These are phyloP conservation scores for Paxillus ammoniavirescens DNA, from an alignment of 768 basidiomycete species.

Conservation along the genomic window DNA sequence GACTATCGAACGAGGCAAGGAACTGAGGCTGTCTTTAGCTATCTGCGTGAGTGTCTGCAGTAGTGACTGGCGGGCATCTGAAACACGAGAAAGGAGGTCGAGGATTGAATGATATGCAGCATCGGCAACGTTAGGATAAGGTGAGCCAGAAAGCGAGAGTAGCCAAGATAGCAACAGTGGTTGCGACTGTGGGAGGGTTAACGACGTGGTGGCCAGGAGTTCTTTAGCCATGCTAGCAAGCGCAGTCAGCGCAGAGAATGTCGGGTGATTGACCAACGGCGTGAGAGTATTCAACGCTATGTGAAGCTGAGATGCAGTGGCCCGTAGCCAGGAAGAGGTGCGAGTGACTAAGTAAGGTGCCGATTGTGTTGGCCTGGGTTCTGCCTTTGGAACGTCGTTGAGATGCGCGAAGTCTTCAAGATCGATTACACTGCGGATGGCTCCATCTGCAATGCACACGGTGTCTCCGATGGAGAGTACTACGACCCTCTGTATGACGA, in stretches of 20 bases:
- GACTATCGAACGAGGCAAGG: constrained; percentile 70
- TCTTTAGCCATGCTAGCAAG: constrained; percentile 54
- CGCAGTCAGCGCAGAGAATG: constrained; percentile 57
- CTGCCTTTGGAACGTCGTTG: constrained; percentile 10
- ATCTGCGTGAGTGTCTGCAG: constrained; percentile 60
- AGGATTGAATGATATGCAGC: constrained; percentile 48
- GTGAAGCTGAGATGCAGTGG: constrained; percentile 78
- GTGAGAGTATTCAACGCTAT: constrained; percentile 79
- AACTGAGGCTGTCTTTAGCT: constrained; percentile 60
- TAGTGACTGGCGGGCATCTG: constrained; percentile 43
- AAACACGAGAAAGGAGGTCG: constrained; percentile 41
- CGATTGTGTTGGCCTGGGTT: constrained; percentile 23
- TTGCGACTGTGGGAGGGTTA: constrained; percentile 67
- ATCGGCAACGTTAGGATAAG: constrained; percentile 50
- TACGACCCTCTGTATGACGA: constrained; percentile 54
- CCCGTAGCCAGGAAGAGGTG: constrained; percentile 76
- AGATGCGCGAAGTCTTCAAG: constrained; percentile 61
- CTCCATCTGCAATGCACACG: constrained; percentile 61
- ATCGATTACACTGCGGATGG: constrained; percentile 49
- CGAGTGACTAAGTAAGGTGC: constrained; percentile 52
- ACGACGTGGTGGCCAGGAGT: constrained; percentile 52
- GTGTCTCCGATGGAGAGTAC: constrained; percentile 64
- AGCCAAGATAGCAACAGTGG: constrained; percentile 70
- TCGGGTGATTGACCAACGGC: constrained; percentile 70
- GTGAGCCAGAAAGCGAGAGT: constrained; percentile 66